phyloP scores from a whole-genome alignment of 2,329 filamentous ascomycete genomes.

The Dothideomycetes sp. region DNA sequence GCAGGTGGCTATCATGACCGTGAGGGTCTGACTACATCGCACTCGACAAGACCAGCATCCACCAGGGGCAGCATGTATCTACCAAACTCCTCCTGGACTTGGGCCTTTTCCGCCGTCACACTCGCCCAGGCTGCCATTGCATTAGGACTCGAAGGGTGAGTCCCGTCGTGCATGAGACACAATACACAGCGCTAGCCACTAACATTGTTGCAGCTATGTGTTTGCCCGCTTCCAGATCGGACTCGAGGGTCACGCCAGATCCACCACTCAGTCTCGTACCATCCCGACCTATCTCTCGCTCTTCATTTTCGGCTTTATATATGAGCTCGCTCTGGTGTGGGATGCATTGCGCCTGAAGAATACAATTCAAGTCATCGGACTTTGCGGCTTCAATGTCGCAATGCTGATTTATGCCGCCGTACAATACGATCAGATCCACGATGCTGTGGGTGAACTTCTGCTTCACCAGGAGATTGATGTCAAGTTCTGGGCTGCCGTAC shows the following conservation, averaged over 20 bases:
- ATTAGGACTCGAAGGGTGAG: constrained; percentile 78
- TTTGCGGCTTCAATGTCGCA: constrained; percentile 85
- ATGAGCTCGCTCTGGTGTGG: constrained; percentile 80
- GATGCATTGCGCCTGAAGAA: constrained; percentile 92
- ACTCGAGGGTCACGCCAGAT: constrained; percentile 28
- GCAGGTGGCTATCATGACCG: constrained; percentile 39
- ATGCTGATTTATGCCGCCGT: constrained; percentile 88
- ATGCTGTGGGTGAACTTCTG: constrained; percentile 52
- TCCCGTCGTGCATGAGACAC: too few species aligned
- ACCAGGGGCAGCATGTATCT: constrained; percentile 53
- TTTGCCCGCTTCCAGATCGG: constrained; percentile 75
- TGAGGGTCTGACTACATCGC: constrained; percentile 34
- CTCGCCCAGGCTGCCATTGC: constrained; percentile 68
- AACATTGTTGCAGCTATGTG: constrained; percentile 53
- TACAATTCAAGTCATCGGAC: constrained; percentile 94
- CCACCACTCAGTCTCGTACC: constrained; percentile 40
- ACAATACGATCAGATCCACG: constrained; percentile 80
- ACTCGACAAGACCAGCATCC: constrained; percentile 19
- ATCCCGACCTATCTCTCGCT: constrained; percentile 93
- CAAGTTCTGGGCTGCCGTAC: constrained; percentile 51
- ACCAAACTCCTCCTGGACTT: constrained; percentile 78
- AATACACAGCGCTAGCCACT: too few species aligned
- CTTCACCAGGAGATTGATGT: constrained; percentile 21
- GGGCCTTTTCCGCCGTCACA: constrained; percentile 67
- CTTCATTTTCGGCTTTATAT: constrained; percentile 95